A percentile compares a stretch with the other conserved stretches of the same genome.
Conservation (phyloP, 2,329 filamentous ascomycete genomes). For the Ascochyta koolunga region DNA sequence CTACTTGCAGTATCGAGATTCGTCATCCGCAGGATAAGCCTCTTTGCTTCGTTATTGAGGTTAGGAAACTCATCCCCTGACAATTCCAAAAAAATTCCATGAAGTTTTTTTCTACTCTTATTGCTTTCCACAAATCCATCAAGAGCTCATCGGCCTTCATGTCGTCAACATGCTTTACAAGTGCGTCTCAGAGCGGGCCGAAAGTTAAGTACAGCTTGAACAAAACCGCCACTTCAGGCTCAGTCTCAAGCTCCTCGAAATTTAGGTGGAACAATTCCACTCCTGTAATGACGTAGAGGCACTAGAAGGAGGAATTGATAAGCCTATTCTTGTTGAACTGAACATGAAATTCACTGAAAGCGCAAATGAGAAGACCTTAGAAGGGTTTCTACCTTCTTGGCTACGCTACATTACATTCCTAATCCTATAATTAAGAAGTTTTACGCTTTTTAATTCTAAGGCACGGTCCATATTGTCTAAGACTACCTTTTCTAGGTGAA, state of each 20-base stretch:
- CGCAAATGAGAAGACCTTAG: constrained; percentile 19
- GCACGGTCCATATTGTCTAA: constrained; percentile 6
- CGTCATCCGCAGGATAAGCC: constrained; percentile 38
- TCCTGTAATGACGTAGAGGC: constrained; percentile 6
- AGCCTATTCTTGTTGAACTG: not conserved
- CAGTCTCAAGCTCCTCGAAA: not conserved
- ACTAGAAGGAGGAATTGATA: constrained; percentile 2
- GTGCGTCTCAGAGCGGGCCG: constrained; percentile 2
- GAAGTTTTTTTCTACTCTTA: constrained; percentile 13
- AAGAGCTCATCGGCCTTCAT: constrained; percentile 30
- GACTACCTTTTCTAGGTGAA: constrained; percentile 4
- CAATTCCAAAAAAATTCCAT: constrained; percentile 34
- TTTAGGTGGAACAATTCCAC: constrained; percentile 1
- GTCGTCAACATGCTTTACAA: constrained; percentile 18
- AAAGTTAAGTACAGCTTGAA: constrained; percentile 1
- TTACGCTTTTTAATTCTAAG: constrained; percentile 4
- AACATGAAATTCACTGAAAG: constrained; percentile 13
- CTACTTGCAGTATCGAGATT: constrained; percentile 39
- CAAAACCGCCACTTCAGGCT: constrained; percentile 3
- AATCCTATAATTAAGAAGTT: constrained; percentile 7
- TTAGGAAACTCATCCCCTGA: constrained; percentile 36
- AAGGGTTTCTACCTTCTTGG: constrained; percentile 17
- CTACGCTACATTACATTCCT: constrained; percentile 10
- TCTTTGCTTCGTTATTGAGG: constrained; percentile 36
- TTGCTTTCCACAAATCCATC: constrained; percentile 26